Percentiles rank a stretch among this genome's conserved stretches.
phyloP scores from a whole-genome alignment of 768 basidiomycete genomes.

The Crepidotus variabilis region DNA sequence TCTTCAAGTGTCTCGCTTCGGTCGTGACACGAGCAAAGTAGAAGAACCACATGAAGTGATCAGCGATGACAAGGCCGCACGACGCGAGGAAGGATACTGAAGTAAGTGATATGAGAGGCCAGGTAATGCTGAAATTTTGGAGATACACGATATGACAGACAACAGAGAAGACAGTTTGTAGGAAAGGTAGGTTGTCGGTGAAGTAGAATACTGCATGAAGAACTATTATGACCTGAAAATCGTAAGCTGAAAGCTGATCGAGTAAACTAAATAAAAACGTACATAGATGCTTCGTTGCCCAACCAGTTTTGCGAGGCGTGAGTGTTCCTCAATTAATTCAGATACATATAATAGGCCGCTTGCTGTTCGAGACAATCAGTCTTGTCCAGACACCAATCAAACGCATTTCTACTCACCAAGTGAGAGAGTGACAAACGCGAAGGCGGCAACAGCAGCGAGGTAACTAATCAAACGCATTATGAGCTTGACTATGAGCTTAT shows the following conservation, averaged over 20 bases:
- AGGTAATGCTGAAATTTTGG: conserved; percentile 83
- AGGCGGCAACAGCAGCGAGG: conserved; percentile 69
- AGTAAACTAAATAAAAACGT: conserved; percentile 26
- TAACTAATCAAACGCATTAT: conserved; percentile 45
- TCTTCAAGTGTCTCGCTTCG: conserved; percentile 52
- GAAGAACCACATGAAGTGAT: conserved; percentile 98
- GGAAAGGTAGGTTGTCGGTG: conserved; percentile 76
- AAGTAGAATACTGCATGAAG: conserved; percentile 77
- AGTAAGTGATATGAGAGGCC: conserved; percentile 92
- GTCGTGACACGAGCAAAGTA: conserved; percentile 77
- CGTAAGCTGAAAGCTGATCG: not conserved
- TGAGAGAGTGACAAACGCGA: conserved; percentile 89
- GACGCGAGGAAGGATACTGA: conserved; percentile 84
- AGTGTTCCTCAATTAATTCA: conserved; percentile 94
- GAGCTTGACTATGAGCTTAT: not conserved
- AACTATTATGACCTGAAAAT: conserved; percentile 65
- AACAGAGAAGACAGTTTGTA: conserved; percentile 75
- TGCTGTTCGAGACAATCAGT: conserved; percentile 43
- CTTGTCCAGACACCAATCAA: not conserved
- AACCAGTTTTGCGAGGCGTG: conserved; percentile 71
- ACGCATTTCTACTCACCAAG: conserved; percentile 55
- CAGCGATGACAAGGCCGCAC: conserved; percentile 76
- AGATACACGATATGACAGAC: conserved; percentile 85
- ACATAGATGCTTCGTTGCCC: conserved; percentile 91
- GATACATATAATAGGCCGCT: conserved; percentile 92